These are phyloP conservation scores for Anthracocystis setariae DNA, from an alignment of 1,284 basidiomycete species.

Conservation along the genomic window DNA sequence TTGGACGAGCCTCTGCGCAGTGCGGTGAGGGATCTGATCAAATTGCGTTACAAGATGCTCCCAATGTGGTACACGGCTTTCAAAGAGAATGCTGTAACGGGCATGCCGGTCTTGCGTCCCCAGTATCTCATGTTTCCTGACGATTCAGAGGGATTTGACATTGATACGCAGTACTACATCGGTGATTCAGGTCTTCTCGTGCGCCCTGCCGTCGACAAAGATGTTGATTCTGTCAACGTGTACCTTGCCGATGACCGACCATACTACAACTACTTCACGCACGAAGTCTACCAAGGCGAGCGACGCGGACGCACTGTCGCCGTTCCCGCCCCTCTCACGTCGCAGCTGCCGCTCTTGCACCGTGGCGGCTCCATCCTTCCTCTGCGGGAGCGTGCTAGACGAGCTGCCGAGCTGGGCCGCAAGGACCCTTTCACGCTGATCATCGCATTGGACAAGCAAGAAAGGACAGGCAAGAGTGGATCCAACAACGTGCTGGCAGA, in stretches of 20 bases:
- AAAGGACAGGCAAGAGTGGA: constrained; percentile 17
- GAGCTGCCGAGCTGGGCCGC: constrained; percentile 87
- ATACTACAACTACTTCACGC: constrained; percentile 90
- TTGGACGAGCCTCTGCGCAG: constrained; percentile 87
- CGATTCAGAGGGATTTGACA: constrained; percentile 82
- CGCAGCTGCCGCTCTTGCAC: constrained; percentile 81
- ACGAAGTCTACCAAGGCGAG: constrained; percentile 73
- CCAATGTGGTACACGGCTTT: constrained; percentile 98
- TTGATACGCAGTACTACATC: constrained; percentile 95
- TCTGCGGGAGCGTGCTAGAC: constrained; percentile 84
- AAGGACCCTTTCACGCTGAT: constrained; percentile 92
- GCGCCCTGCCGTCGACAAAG: constrained; percentile 86
- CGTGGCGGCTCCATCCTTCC: constrained; percentile 92
- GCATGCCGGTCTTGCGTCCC: constrained; percentile 71
- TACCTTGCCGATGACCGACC: constrained; percentile 92
- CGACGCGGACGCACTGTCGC: constrained; percentile 75
- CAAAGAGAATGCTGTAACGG: constrained; percentile 66
- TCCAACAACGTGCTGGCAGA: constrained; percentile 70
- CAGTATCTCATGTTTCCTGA: constrained; percentile 93
- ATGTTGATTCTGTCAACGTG: constrained; percentile 76
- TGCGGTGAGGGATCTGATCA: constrained; percentile 81
- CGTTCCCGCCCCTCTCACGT: constrained; percentile 73
- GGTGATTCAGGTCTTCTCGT: constrained; percentile 88
- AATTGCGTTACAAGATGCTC: constrained; percentile 85
- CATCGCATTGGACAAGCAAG: constrained; percentile 77